Base-by-base conservation (phyloP, 257 asterid genomes). In the Solanum peruvianum region DNA sequence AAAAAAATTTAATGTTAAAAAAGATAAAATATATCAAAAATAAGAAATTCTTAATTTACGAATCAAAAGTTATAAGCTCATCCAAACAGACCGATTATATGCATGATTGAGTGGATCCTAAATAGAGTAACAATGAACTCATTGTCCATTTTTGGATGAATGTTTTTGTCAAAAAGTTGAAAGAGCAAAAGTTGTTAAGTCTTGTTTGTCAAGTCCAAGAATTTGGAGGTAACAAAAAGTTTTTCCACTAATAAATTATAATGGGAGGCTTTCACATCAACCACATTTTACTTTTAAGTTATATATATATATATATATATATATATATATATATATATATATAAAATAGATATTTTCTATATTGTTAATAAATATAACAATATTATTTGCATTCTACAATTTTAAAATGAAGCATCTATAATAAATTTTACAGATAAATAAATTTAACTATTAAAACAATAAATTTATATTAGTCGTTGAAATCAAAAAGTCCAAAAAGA, bases 131-230 rank as follows among this genome's bases (percentile, higher is more conserved):
- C 41, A 27, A 27, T 18, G 15, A 47, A 47, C 85, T 47, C 44
- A 80, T 47, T 9, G 67, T 18, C 85, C 85, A 27, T 47, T 15
- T 80, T 27, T 80, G 67, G 85, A 80, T 47, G 85, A 67, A 80
- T 11, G 18, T 80, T 15, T 78, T 80, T 47, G 85, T 80, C 85
- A 47, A 47, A 47, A 47, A 3, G 67, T 21, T 29, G 9, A 80
- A 47, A 5, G 42, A 23, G 84, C 4, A 80, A 80, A 80, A 80
- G 66, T 47, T 39, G 66, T 5, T 25, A 45, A 69, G 64, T 80
- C 41, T 80, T 44, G 25, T 25, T 18, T 5, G 56, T 6, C 1
- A 80, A 80, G 66, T 80, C 66, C 67, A 47, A 80, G 44, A 80
- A 80, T 25, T 15, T 80, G 66, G 85, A 80, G 66, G 44, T 47